phyloP scores from a whole-genome alignment of 768 basidiomycete genomes.

The Mycena latifolia region DNA sequence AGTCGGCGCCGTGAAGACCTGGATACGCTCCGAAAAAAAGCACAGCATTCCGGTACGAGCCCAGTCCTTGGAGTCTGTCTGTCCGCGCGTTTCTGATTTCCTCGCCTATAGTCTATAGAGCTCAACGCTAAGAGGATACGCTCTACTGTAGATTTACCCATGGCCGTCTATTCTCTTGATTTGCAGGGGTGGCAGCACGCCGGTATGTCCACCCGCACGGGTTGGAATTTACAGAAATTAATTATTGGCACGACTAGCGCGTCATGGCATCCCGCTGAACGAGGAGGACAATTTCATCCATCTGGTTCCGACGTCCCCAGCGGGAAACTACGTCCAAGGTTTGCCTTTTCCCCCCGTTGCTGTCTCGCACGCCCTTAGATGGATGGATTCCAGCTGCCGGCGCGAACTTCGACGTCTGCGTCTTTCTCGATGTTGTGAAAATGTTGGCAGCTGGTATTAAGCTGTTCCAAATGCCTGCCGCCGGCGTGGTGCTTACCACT shows the following conservation, averaged over 20 bases:
- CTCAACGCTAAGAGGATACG: not conserved
- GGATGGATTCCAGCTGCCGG: not conserved
- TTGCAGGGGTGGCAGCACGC: not conserved
- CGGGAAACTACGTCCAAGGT: not conserved
- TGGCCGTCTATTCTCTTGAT: constrained; percentile 12
- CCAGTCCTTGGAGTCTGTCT: not conserved
- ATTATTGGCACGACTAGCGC: not conserved
- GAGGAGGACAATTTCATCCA: constrained; percentile 23
- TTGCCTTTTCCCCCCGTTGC: not conserved
- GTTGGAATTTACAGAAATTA: not conserved
- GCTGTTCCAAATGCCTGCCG: constrained; percentile 6
- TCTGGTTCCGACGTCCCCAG: not conserved
- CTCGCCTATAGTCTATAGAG: constrained; percentile 8
- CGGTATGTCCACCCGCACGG: constrained; percentile 1
- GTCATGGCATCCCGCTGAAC: constrained; percentile 2
- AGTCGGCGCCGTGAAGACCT: constrained; percentile 35
- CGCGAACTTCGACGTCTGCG: constrained; percentile 5
- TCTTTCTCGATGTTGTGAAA: constrained; percentile 20
- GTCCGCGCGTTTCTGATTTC: not conserved
- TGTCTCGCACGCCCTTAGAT: not conserved
- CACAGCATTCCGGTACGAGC: constrained; percentile 36
- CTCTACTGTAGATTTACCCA: not conserved
- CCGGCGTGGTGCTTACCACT: constrained; percentile 17
- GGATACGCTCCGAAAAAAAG: constrained; percentile 41
- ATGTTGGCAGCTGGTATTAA: constrained; percentile 21